Conservation (phyloP, 2,329 filamentous ascomycete species). For the Bipolaris sorokiniana region DNA sequence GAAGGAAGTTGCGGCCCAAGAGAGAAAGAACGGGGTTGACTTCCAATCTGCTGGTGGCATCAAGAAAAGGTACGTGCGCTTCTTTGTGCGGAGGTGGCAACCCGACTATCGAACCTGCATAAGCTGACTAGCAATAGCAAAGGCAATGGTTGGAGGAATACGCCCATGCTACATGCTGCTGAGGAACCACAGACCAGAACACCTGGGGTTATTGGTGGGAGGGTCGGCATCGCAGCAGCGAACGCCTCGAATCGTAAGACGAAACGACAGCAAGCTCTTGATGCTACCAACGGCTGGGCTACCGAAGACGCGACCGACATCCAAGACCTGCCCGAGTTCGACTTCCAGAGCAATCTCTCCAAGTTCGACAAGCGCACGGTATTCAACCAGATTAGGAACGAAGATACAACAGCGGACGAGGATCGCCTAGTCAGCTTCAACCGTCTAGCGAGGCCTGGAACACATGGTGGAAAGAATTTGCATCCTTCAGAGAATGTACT, state of each 20-base stretch:
- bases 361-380: constrained; percentile 94
- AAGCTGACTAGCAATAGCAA: constrained; percentile 46
- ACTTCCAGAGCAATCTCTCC: constrained; percentile 86
- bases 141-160: constrained; percentile 71
- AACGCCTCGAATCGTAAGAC: constrained; percentile 50
- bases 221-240: constrained; percentile 46
- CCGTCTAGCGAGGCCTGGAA: constrained; percentile 61
- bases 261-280: constrained; percentile 57
- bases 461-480: constrained; percentile 78
- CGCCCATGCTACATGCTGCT: constrained; percentile 69
- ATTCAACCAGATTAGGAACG: constrained; percentile 89
- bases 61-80: constrained; percentile 46
- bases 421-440: constrained; percentile 93
- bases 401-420: constrained; percentile 87
- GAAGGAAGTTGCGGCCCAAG: constrained; percentile 54
- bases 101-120: not conserved
- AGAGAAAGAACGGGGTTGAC: constrained; percentile 39
- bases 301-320: constrained; percentile 96
- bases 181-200: constrained; percentile 47
- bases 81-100: constrained; percentile 18
- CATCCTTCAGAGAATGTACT: constrained; percentile 93
- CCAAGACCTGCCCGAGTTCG: constrained; percentile 91
- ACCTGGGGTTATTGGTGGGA: constrained; percentile 48
- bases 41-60: constrained; percentile 33
- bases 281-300: constrained; percentile 82